Evolutionary conservation across 176 grass and related monocot genomes (phyloP).

Genomic region (Otatea glauca): DNA sequence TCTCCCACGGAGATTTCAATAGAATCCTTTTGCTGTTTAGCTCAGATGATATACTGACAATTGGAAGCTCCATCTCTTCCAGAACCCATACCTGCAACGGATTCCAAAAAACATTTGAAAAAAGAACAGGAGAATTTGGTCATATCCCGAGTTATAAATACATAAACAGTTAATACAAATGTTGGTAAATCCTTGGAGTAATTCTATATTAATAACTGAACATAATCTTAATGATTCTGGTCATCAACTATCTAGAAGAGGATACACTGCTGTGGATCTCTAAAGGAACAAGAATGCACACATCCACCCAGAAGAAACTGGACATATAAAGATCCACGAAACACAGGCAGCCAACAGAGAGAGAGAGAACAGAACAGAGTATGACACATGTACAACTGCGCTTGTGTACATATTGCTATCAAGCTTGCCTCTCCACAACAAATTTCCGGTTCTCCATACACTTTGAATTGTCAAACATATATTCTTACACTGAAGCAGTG

Average conservation of each 20-base stretch:
- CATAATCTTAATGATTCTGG: neutral
- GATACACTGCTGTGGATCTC: neutral
- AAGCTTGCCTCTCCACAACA: neutral
- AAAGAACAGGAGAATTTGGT: neutral
- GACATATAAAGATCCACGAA: neutral
- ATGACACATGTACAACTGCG: neutral
- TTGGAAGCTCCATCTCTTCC: conserved; percentile 70
- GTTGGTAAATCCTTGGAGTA: neutral
- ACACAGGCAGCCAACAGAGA: neutral
- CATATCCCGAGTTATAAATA: neutral
- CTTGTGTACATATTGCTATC: neutral
- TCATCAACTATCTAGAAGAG: neutral
- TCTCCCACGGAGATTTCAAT: conserved; percentile 78
- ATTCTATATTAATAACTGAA: conserved; percentile 16
- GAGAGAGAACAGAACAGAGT: neutral
- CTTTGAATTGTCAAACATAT: neutral
- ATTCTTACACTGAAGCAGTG: neutral
- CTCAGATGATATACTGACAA: conserved; percentile 60
- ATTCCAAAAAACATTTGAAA: conserved; percentile 5
- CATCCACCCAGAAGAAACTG: neutral
- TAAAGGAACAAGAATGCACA: neutral
- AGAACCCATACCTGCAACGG: conserved; percentile 76
- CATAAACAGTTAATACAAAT: neutral
- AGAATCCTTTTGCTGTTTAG: conserved; percentile 56
- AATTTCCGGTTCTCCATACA: neutral